Evolutionary conservation across 768 basidiomycete species (phyloP).

Genomic region (Saitozyma sp.): DNA sequence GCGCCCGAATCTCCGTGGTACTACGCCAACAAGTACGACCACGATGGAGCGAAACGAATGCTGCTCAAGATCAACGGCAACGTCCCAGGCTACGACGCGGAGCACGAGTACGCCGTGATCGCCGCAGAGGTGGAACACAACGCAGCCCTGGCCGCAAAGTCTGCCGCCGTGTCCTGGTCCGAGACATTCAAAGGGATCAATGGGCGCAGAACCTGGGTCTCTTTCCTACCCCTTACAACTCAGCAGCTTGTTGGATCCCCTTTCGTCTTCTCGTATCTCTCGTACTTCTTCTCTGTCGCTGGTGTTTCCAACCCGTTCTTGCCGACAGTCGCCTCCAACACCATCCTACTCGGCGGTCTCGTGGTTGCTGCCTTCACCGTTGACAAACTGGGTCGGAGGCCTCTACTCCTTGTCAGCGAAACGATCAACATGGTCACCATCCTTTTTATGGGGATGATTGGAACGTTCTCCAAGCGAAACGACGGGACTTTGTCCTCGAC

Average conservation of each 20-base stretch:
- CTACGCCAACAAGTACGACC: not conserved
- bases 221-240: slow-evolving; percentile 7
- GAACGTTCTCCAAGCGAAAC: too few relatives aligned
- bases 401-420: slow-evolving; percentile 7
- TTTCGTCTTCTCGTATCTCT: slow-evolving; percentile 4
- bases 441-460: slow-evolving; percentile 10
- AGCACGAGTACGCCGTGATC: slow-evolving; percentile 5
- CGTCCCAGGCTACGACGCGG: slow-evolving; percentile 9
- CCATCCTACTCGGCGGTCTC: slow-evolving; percentile 12
- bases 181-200: slow-evolving; percentile 17
- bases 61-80: slow-evolving; percentile 1
- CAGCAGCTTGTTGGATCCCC: slow-evolving; percentile 14
- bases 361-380: slow-evolving; percentile 11
- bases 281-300: slow-evolving; percentile 25
- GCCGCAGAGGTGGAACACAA: not conserved
- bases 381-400: slow-evolving; percentile 20
- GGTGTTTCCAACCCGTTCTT: slow-evolving; percentile 20
- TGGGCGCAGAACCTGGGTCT: slow-evolving; percentile 15
- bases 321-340: slow-evolving; percentile 6
- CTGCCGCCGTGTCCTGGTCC: not conserved
- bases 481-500: too few relatives aligned
- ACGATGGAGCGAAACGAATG: slow-evolving; percentile 3
- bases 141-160: not conserved
- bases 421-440: not conserved
- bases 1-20: slow-evolving; percentile 13